These are phyloP conservation scores for Suaeda aralocaspica DNA, from an alignment of 148 eudicot species.

Conservation along the genomic window DNA sequence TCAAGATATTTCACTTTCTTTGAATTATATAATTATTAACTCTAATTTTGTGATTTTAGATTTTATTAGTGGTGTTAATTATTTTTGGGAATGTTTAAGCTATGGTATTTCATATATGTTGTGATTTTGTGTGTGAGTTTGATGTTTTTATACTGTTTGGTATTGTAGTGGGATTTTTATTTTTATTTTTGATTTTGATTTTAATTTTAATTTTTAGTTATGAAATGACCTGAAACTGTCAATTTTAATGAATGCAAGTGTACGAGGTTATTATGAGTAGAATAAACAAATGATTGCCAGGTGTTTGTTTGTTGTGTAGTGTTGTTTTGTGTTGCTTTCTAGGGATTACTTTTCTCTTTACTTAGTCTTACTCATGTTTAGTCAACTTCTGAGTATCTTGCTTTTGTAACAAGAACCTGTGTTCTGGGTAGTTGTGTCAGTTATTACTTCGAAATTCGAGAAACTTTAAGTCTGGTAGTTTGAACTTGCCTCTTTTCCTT, in stretches of 20 bases:
- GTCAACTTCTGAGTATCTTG: slow-evolving; percentile 25
- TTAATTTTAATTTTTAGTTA: slow-evolving; percentile 12
- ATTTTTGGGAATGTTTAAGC: neutral
- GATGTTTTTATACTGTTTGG: slow-evolving; percentile 2
- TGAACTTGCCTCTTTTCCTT: slow-evolving; percentile 1
- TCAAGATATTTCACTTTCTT: neutral
- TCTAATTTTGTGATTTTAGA: slow-evolving; percentile 7
- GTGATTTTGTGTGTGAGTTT: neutral
- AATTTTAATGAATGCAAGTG: slow-evolving; percentile 16
- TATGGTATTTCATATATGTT: slow-evolving; percentile 1
- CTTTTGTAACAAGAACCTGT: slow-evolving; percentile 6
- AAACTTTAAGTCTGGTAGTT: neutral
- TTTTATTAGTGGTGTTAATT: slow-evolving; percentile 2
- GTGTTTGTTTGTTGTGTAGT: too few relatives aligned
- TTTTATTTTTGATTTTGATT: slow-evolving; percentile 13
- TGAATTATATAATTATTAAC: neutral
- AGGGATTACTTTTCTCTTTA: slow-evolving; percentile 17
- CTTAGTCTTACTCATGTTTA: slow-evolving; percentile 10
- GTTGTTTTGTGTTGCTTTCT: slow-evolving; percentile 18
- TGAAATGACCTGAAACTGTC: slow-evolving; percentile 17
- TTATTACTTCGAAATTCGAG: slow-evolving; percentile 15
- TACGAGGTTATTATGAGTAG: slow-evolving; percentile 28
- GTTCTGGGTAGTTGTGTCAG: slow-evolving; percentile 8
- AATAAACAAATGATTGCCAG: slow-evolving; percentile 24
- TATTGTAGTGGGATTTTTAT: slow-evolving; percentile 18